A percentile compares a stretch with the other conserved stretches of the same genome.
Conservation (phyloP, 140 eudicot species). For the Anethum foeniculum region DNA sequence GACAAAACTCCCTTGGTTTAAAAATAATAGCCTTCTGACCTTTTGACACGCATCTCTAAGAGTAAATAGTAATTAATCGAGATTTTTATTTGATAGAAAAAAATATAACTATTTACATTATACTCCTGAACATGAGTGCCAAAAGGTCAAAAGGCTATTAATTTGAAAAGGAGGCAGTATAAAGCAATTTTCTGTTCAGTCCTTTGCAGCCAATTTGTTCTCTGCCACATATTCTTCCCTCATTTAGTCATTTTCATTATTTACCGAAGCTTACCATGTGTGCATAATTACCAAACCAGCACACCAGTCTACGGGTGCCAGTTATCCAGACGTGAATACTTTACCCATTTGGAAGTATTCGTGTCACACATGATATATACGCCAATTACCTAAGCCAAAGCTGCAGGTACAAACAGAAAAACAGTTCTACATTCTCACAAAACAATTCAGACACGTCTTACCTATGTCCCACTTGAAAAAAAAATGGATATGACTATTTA, state of each 20-base stretch:
- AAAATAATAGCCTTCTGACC: not conserved
- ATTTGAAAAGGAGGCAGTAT: not conserved
- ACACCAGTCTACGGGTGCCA: not conserved
- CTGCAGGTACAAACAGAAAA: constrained; percentile 3
- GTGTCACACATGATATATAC: not conserved
- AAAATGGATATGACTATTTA: not conserved
- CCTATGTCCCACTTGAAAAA: not conserved
- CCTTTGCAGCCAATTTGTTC: not conserved
- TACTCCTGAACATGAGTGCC: not conserved
- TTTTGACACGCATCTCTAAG: not conserved
- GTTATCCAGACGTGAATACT: not conserved
- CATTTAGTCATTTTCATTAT: not conserved
- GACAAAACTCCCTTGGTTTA: not conserved
- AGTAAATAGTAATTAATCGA: not conserved
- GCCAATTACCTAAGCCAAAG: not conserved
- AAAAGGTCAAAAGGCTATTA: not conserved
- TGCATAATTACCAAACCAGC: not conserved
- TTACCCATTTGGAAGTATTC: not conserved
- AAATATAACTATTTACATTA: not conserved
- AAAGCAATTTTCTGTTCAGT: not conserved
- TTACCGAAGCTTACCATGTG: not conserved
- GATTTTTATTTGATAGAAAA: not conserved
- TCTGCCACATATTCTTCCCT: not conserved
- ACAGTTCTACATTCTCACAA: not conserved
- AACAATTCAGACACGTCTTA: not conserved